Conservation (phyloP, 2,329 filamentous ascomycete genomes). For the Epichloe uncinata region DNA sequence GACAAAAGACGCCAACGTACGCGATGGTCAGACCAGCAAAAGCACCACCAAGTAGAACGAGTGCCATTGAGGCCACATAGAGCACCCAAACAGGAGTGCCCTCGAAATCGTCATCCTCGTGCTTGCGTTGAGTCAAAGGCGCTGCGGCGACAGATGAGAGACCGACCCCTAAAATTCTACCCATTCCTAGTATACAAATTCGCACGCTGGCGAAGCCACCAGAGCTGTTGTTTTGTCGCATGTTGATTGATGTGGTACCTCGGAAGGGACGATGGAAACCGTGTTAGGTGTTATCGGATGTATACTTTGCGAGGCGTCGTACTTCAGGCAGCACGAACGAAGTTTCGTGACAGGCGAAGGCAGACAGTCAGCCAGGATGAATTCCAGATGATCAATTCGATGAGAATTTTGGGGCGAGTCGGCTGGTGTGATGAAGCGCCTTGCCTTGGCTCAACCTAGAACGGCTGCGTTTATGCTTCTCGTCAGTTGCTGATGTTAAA, state of each 20-base stretch:
- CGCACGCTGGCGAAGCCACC: slow-evolving; percentile 28
- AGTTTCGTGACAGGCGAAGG: neutral
- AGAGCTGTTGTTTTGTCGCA: slow-evolving; percentile 14
- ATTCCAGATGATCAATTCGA: neutral
- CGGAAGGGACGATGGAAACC: neutral
- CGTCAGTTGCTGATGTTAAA: neutral
- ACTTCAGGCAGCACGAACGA: neutral
- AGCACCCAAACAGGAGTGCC: slow-evolving; percentile 69
- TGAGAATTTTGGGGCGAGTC: neutral
- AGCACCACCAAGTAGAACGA: slow-evolving; percentile 80
- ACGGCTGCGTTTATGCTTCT: neutral
- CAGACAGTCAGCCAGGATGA: neutral
- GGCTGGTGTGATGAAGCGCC: neutral
- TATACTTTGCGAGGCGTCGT: neutral
- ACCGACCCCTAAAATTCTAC: slow-evolving; percentile 36
- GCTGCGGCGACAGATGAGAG: slow-evolving; percentile 36
- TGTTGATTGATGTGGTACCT: slow-evolving; percentile 6
- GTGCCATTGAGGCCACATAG: slow-evolving; percentile 58
- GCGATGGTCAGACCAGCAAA: slow-evolving; percentile 92
- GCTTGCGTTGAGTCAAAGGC: slow-evolving; percentile 24
- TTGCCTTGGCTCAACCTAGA: neutral
- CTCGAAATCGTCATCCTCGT: slow-evolving; percentile 34
- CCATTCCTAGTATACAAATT: slow-evolving; percentile 37
- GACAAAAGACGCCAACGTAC: slow-evolving; percentile 29
- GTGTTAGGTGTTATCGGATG: neutral